Percentiles rank a stretch among this genome's conserved stretches.
phyloP scores from a whole-genome alignment of 805 yeast species.

The Candida caryicola region DNA sequence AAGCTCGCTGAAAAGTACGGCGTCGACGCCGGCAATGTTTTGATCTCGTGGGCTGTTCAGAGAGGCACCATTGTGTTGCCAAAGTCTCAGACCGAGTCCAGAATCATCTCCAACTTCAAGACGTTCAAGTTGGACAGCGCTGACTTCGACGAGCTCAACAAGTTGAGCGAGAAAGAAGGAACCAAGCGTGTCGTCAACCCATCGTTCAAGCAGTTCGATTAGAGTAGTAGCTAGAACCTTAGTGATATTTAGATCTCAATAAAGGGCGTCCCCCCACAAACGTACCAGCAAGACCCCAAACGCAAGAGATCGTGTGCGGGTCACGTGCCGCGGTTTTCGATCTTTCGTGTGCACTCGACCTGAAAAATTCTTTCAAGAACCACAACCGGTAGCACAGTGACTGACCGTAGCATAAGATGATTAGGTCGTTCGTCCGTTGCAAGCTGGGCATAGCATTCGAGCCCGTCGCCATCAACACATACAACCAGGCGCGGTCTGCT shows the following conservation, averaged over 20 bases:
- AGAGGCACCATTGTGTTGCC: slow-evolving; percentile 39
- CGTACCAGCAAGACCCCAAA: too few relatives aligned
- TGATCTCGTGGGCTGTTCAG: slow-evolving; percentile 40
- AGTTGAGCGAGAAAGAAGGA: not conserved
- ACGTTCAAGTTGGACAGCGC: slow-evolving; percentile 30
- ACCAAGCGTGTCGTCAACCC: not conserved
- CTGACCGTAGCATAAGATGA: slow-evolving; percentile 3
- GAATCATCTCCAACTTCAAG: slow-evolving; percentile 36
- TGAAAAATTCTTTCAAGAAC: not conserved
- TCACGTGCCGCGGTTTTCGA: too few relatives aligned
- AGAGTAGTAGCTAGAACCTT: not conserved
- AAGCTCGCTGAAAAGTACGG: slow-evolving; percentile 30
- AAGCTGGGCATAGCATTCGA: slow-evolving; percentile 27
- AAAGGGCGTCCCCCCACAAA: too few relatives aligned
- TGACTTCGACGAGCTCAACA: not conserved
- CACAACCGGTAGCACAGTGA: not conserved
- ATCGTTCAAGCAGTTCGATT: not conserved
- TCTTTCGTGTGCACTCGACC: not conserved
- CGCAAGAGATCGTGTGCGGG: too few relatives aligned
- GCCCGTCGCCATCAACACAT: slow-evolving; percentile 49
- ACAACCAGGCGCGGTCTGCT: slow-evolving; percentile 61
- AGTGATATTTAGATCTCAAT: too few relatives aligned
- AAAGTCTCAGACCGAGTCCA: slow-evolving; percentile 29
- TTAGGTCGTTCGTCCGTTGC: slow-evolving; percentile 8
- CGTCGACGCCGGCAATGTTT: slow-evolving; percentile 33